phyloP scores from a whole-genome alignment of 1,284 basidiomycete genomes.

The Pyrrhoderma lamaoense region DNA sequence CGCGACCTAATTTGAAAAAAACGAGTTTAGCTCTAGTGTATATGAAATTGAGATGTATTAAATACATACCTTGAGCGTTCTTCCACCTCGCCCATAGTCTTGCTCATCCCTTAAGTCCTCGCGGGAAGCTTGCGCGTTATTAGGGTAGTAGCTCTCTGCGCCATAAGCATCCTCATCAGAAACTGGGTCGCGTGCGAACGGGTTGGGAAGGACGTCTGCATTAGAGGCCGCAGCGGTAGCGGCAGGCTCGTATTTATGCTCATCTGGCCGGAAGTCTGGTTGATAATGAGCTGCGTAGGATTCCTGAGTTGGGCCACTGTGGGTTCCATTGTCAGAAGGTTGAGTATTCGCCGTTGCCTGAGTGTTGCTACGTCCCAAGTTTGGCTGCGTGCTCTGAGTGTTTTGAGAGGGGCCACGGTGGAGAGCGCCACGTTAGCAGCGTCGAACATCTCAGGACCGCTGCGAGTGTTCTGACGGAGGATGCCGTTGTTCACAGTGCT shows the following conservation, averaged over 20 bases:
- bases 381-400: constrained; percentile 1
- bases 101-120: constrained; percentile 31
- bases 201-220: constrained; percentile 12
- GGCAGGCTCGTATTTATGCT: constrained; percentile 18
- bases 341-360: constrained; percentile 9
- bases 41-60: background rate
- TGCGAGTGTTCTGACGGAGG: constrained; percentile 17
- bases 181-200: constrained; percentile 12
- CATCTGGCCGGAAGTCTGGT: constrained; percentile 14
- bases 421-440: constrained; percentile 10
- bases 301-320: constrained; percentile 24
- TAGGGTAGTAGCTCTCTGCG: constrained; percentile 16
- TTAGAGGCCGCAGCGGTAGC: constrained; percentile 19
- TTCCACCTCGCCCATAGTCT: constrained; percentile 31
- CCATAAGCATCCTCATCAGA: constrained; percentile 21
- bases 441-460: constrained; percentile 26
- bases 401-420: constrained; percentile 16
- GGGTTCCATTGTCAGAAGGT: constrained; percentile 11
- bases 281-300: constrained; percentile 25
- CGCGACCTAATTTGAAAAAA: constrained; percentile 7
- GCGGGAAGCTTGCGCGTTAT: constrained; percentile 21
- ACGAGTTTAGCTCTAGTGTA: background rate
- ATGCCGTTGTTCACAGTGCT: constrained; percentile 19
- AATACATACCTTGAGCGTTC: constrained; percentile 39
- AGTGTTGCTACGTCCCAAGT: constrained; percentile 6